Percentiles rank a stretch among this genome's conserved stretches.
Evolutionary conservation across 2,329 filamentous ascomycete genomes (phyloP).

Genomic region (Xylaria sp.): DNA sequence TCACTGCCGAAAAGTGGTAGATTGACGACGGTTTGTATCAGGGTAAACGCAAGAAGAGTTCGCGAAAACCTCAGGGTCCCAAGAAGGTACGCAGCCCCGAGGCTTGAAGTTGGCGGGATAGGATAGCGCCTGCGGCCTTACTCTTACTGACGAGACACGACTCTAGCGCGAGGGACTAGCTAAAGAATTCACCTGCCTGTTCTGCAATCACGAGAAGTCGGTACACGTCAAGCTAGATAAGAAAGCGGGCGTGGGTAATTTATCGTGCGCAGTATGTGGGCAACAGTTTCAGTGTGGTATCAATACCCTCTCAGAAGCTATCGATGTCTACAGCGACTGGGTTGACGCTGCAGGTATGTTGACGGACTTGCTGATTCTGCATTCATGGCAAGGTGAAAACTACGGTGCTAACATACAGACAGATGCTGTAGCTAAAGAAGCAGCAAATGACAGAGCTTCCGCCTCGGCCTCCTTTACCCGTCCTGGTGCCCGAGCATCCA

Average conservation of each 20-base stretch:
- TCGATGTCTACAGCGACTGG: slow-evolving; percentile 98
- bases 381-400: slow-evolving; percentile 1
- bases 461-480: slow-evolving; percentile 36
- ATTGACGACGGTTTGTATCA: slow-evolving; percentile 29
- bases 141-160: slow-evolving; percentile 17
- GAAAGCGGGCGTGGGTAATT: slow-evolving; percentile 84
- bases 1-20: background rate
- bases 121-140: slow-evolving; percentile 28
- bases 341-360: slow-evolving; percentile 79
- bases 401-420: slow-evolving; percentile 33
- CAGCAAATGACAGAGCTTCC: slow-evolving; percentile 33
- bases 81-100: slow-evolving; percentile 73
- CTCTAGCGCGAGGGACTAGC: slow-evolving; percentile 74
- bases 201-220: slow-evolving; percentile 97
- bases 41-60: slow-evolving; percentile 97
- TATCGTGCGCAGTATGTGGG: slow-evolving; percentile 92
- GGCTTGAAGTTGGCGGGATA: slow-evolving; percentile 8
- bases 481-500: slow-evolving; percentile 39
- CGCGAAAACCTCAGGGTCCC: slow-evolving; percentile 80
- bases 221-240: slow-evolving; percentile 93
- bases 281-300: slow-evolving; percentile 93
- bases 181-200: slow-evolving; percentile 93
- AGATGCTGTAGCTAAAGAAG: slow-evolving; percentile 64
- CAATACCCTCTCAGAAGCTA: slow-evolving; percentile 88
- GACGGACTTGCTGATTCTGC: background rate